Evolutionary conservation across 2,329 filamentous ascomycete species (phyloP).

Genomic region (Colletotrichum phormii): DNA sequence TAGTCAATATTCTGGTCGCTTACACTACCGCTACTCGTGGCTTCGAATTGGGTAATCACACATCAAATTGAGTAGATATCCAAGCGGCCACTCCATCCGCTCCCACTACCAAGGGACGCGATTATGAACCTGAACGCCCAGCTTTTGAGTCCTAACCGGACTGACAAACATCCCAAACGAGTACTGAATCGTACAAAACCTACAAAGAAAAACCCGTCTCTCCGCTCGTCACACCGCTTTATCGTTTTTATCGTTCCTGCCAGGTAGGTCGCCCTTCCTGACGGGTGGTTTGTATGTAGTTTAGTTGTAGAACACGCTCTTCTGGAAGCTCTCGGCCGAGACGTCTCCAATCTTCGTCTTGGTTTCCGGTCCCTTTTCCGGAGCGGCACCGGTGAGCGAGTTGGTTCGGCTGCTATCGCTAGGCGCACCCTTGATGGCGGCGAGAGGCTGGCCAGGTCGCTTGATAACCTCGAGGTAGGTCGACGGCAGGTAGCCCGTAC

Average conservation of each 20-base stretch:
- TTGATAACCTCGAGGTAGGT: conserved; percentile 86
- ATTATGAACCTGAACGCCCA: conserved; percentile 35
- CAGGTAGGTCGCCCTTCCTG: not conserved
- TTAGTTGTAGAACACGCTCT: conserved; percentile 69
- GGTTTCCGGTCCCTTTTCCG: conserved; percentile 41
- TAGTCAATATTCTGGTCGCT: not conserved
- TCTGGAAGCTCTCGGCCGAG: conserved; percentile 66
- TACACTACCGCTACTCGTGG: conserved; percentile 6
- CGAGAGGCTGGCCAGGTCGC: conserved; percentile 62
- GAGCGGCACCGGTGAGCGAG: conserved; percentile 60
- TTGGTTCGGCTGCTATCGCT: conserved; percentile 61
- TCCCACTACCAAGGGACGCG: conserved; percentile 6
- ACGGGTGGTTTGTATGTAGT: not conserved
- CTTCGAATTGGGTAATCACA: conserved; percentile 30
- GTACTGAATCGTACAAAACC: conserved; percentile 22
- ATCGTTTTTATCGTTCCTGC: conserved; percentile 1
- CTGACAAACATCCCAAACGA: not conserved
- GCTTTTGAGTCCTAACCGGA: conserved; percentile 32
- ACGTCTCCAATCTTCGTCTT: conserved; percentile 64
- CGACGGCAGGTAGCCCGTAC: conserved; percentile 90
- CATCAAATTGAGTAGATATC: conserved; percentile 26
- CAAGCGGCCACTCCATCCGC: conserved; percentile 14
- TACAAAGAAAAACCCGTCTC: conserved; percentile 29
- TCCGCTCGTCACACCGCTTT: not conserved
- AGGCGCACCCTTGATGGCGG: conserved; percentile 62